Base-by-base conservation (phyloP, 441 rosid genomes). In the Brassica balearica region DNA sequence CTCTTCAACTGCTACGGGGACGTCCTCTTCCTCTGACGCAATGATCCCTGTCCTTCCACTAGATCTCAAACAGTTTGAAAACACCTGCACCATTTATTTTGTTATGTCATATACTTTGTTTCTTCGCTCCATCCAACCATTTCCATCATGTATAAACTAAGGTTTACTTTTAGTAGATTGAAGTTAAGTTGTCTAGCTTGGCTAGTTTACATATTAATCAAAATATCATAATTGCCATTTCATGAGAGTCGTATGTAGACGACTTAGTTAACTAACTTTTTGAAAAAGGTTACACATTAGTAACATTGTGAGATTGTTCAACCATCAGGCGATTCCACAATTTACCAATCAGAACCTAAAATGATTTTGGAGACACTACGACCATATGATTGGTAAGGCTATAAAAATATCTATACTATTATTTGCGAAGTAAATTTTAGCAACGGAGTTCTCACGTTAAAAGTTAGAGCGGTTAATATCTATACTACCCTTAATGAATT, bases 1-100 rank as follows among this genome's bases (percentile, higher is more conserved):
- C 82, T 93, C 98, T 51, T 93, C 96, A 60, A 93, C 99, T 0
- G 98, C 97, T 32, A 93, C 98, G 1, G 99, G 99, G 29, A 95
- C 97, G 53, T 95, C 99, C 83, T 95, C 98, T 87, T 93, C 98
- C 80, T 93, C 97, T 5, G 99, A 95, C 7, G 98, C 98, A 68
- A 95, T 93, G 64, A 95, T 95, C 76, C 97, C 97, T 3, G 98
- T 93, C 70, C 98, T 82, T 43, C 98, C 99, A 66, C 96, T 91
- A 61, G 99, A 95, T 80, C 91, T 93, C 87, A 95, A 79, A 74
- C 99, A 95, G 86, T 83, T 91, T 0, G 98, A 93, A 79, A 95
- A 95, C 77, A 93, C 99, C 99, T 95, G 83, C 22, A 65, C 48
- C 58, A 64, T 60, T 0, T 48, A 38, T 34, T 60, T 9, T 5